phyloP scores from a whole-genome alignment of 805 yeast species.

The Starmera dryadoides region DNA sequence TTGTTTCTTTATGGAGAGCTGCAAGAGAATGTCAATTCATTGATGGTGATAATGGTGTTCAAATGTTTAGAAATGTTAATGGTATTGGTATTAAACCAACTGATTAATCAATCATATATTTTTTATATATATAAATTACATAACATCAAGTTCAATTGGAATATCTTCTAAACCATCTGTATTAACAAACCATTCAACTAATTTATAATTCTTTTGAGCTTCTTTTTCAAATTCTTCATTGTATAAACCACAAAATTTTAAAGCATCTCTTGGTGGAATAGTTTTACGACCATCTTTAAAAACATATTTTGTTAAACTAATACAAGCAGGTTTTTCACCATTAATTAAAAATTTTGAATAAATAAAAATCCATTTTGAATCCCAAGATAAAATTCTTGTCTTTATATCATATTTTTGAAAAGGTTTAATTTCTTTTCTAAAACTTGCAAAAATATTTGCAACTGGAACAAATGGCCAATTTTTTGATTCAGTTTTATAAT shows the following conservation, averaged over 20 bases:
- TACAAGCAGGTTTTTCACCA: constrained; percentile 35
- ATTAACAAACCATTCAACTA: constrained; percentile 31
- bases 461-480: constrained; percentile 55
- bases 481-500: constrained; percentile 34
- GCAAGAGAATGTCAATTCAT: constrained; percentile 66
- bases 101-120: neutral
- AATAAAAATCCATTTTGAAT: constrained; percentile 77
- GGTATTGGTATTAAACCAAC: constrained; percentile 37
- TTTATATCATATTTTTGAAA: constrained; percentile 50
- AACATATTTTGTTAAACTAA: constrained; percentile 72
- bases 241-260: constrained; percentile 49
- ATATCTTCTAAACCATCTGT: constrained; percentile 28
- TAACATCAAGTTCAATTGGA: neutral
- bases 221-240: constrained; percentile 41
- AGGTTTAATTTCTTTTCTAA: constrained; percentile 67
- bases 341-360: constrained; percentile 51
- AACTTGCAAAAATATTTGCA: constrained; percentile 61
- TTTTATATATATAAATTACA: neutral
- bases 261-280: constrained; percentile 53
- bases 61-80: constrained; percentile 72
- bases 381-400: constrained; percentile 72
- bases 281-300: constrained; percentile 75
- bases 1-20: constrained; percentile 55
- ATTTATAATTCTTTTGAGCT: constrained; percentile 30
- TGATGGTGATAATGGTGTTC: constrained; percentile 62